A percentile compares a stretch with the other conserved stretches of the same genome.
These are phyloP conservation scores for Canariomyces notabilis DNA, from an alignment of 2,329 filamentous ascomycete genomes.

Conservation along the genomic window DNA sequence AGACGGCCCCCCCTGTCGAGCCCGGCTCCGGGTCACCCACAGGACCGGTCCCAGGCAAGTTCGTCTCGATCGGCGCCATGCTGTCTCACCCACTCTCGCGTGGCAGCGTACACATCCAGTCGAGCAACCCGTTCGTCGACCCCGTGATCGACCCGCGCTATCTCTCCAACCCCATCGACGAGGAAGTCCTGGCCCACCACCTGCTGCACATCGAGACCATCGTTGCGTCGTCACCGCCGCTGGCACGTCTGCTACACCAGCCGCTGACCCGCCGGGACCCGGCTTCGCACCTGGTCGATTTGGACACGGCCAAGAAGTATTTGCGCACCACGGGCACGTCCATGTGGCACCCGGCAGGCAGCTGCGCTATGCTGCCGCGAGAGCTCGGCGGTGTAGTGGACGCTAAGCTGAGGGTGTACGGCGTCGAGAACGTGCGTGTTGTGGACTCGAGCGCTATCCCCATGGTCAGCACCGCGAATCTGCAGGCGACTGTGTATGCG, in stretches of 20 bases:
- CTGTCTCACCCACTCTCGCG: neutral
- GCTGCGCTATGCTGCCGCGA: slow-evolving; percentile 11
- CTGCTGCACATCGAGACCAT: neutral
- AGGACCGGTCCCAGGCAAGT: neutral
- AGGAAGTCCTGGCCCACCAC: neutral
- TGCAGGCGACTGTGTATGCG: neutral
- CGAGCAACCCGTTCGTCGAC: neutral
- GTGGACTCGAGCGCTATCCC: neutral
- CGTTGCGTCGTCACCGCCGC: neutral
- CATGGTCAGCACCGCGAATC: neutral
- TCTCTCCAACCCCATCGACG: neutral
- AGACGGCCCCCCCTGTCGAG: neutral
- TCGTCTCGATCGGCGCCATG: neutral
- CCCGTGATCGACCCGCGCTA: neutral
- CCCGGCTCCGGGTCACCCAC: neutral
- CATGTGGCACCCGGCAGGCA: slow-evolving; percentile 1
- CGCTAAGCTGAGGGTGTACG: slow-evolving; percentile 4
- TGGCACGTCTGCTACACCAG: neutral
- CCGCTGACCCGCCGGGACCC: neutral
- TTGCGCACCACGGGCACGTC: neutral
- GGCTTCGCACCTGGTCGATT: neutral
- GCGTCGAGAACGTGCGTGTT: neutral
- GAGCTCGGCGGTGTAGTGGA: slow-evolving; percentile 3
- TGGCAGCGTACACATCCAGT: neutral
- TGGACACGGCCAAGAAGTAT: neutral